Percentiles rank a stretch among this genome's conserved stretches.
Evolutionary conservation across 768 basidiomycete genomes (phyloP).

Genomic region (Boletus reticulatus): DNA sequence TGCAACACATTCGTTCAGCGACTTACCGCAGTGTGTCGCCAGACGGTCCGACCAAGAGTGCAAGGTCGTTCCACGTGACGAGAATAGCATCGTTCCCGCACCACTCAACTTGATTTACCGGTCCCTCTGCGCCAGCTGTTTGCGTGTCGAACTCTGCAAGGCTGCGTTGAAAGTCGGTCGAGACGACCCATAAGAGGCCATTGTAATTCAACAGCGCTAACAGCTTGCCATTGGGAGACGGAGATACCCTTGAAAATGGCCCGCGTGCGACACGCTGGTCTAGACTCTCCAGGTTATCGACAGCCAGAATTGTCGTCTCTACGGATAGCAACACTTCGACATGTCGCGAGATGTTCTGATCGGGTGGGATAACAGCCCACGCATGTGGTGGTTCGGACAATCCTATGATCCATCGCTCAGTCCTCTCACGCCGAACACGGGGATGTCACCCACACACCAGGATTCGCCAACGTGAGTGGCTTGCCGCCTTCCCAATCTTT

Average conservation of each 20-base stretch:
- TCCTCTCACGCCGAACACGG: neutral
- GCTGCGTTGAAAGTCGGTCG: slow-evolving; percentile 85
- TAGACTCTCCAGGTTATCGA: slow-evolving; percentile 85
- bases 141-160: slow-evolving; percentile 84
- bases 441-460: slow-evolving; percentile 49
- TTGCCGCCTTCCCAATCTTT: slow-evolving; percentile 85
- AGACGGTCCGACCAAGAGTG: slow-evolving; percentile 87
- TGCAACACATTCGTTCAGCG: neutral
- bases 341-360: slow-evolving; percentile 84
- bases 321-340: slow-evolving; percentile 86
- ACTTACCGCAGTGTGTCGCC: slow-evolving; percentile 83
- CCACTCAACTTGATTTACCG: slow-evolving; percentile 81
- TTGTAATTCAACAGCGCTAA: slow-evolving; percentile 77
- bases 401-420: slow-evolving; percentile 38
- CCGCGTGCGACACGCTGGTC: slow-evolving; percentile 89
- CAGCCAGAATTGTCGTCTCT: slow-evolving; percentile 73
- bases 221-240: slow-evolving; percentile 93
- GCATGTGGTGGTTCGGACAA: slow-evolving; percentile 76
- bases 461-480: slow-evolving; percentile 67
- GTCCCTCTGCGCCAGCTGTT: slow-evolving; percentile 53
- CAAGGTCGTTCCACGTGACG: slow-evolving; percentile 75
- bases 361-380: slow-evolving; percentile 90
- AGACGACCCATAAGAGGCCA: slow-evolving; percentile 89
- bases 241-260: slow-evolving; percentile 83
- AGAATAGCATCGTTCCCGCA: slow-evolving; percentile 95